These are phyloP conservation scores for Atkinsonella texensis DNA, from an alignment of 2,329 filamentous ascomycete species.

Conservation along the genomic window DNA sequence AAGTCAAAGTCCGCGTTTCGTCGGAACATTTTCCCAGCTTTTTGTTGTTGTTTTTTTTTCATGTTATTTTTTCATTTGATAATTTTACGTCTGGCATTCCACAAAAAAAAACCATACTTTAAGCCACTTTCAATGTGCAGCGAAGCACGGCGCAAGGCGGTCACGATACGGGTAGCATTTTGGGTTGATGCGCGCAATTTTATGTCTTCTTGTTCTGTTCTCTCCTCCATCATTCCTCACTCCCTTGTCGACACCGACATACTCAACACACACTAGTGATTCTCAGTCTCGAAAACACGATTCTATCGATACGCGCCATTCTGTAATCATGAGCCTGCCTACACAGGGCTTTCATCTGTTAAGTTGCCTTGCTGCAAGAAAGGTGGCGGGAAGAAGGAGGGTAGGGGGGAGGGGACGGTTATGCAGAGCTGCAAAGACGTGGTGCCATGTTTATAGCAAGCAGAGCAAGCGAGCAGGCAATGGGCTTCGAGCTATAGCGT, in stretches of 20 bases:
- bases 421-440: neutral
- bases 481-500: constrained; percentile 5
- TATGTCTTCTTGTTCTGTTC: constrained; percentile 18
- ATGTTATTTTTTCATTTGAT: constrained; percentile 4
- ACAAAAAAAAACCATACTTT: constrained; percentile 23
- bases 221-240: constrained; percentile 13
- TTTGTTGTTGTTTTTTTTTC: neutral
- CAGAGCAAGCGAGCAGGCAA: constrained; percentile 3
- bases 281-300: neutral
- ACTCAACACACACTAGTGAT: neutral
- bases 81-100: constrained; percentile 21
- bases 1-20: neutral
- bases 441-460: constrained; percentile 1
- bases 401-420: neutral
- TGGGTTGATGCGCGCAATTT: constrained; percentile 17
- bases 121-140: constrained; percentile 24
- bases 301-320: constrained; percentile 1
- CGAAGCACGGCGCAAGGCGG: constrained; percentile 27
- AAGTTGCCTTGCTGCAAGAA: neutral
- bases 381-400: neutral
- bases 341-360: neutral
- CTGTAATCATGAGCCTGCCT: constrained; percentile 4
- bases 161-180: constrained; percentile 24
- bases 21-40: neutral
- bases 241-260: constrained; percentile 7